These are phyloP conservation scores for Geotrichum phurueaensis DNA, from an alignment of 1,139 yeast species.

Conservation along the genomic window DNA sequence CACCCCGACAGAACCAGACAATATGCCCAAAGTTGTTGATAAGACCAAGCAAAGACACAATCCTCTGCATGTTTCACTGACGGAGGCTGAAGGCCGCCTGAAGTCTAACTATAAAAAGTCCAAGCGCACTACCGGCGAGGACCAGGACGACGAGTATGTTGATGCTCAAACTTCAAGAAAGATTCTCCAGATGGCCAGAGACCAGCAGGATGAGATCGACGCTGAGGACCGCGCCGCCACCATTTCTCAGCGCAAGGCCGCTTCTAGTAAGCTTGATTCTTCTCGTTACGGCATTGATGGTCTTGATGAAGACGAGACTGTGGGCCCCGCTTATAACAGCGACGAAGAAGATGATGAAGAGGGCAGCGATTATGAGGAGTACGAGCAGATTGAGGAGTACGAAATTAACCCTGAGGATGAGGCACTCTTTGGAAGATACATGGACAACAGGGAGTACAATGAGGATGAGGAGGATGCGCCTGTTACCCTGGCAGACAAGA, in stretches of 20 bases:
- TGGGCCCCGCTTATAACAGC: constrained; percentile 6
- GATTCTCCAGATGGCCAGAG: constrained; percentile 80
- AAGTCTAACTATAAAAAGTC: constrained; percentile 15
- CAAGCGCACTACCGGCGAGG: constrained; percentile 24
- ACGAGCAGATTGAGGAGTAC: constrained; percentile 43
- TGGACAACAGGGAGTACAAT: constrained; percentile 43
- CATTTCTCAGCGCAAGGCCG: constrained; percentile 8
- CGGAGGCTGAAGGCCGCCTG: constrained; percentile 23
- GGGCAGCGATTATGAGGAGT: constrained; percentile 39
- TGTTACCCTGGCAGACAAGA: constrained; percentile 76
- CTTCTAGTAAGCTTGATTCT: constrained; percentile 3
- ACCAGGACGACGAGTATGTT: constrained; percentile 55
- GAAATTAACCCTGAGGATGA: constrained; percentile 46
- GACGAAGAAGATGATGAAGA: constrained; percentile 38
- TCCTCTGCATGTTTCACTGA: constrained; percentile 16
- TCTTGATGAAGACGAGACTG: constrained; percentile 13
- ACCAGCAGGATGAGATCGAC: constrained; percentile 84
- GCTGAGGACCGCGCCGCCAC: constrained; percentile 43
- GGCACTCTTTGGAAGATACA: constrained; percentile 37
- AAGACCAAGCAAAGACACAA: constrained; percentile 14
- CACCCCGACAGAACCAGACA: not conserved
- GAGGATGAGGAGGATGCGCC: constrained; percentile 54
- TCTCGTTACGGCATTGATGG: constrained; percentile 4
- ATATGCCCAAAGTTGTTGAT: constrained; percentile 13
- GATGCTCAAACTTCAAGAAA: constrained; percentile 81